Evolutionary conservation across 805 yeast genomes (phyloP).

Genomic region (Zygoascus flipseniorum): DNA sequence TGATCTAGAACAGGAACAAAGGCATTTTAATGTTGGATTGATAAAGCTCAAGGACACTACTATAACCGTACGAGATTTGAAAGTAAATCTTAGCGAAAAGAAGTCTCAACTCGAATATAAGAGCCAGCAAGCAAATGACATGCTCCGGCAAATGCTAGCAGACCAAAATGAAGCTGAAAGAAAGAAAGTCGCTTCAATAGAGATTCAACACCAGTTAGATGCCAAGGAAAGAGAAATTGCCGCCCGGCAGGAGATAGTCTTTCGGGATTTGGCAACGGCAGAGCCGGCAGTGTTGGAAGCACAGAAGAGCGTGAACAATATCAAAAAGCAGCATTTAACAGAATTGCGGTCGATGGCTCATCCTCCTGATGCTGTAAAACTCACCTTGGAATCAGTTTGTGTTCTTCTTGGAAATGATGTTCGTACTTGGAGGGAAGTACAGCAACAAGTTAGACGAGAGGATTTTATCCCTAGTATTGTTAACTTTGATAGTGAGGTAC

Average conservation of each 20-base stretch:
- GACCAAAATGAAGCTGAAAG: constrained; percentile 92
- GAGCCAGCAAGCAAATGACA: constrained; percentile 58
- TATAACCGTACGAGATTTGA: constrained; percentile 55
- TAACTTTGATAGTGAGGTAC: constrained; percentile 53
- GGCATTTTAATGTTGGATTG: constrained; percentile 65
- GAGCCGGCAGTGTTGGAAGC: constrained; percentile 85
- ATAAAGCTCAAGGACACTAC: constrained; percentile 72
- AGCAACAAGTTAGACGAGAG: constrained; percentile 68
- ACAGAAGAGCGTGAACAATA: constrained; percentile 80
- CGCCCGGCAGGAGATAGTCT: constrained; percentile 44
- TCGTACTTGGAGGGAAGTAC: constrained; percentile 72
- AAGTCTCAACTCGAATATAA: constrained; percentile 42
- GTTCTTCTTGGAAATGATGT: constrained; percentile 65
- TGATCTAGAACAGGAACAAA: constrained; percentile 54
- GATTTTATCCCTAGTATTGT: constrained; percentile 83
- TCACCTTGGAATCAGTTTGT: constrained; percentile 84
- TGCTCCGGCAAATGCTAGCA: constrained; percentile 64
- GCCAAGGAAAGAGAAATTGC: constrained; percentile 57
- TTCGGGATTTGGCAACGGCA: constrained; percentile 59
- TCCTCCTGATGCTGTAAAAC: constrained; percentile 82
- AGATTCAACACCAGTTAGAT: constrained; percentile 60
- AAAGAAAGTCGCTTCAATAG: constrained; percentile 75
- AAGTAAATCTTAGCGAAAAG: constrained; percentile 45
- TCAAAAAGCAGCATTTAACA: constrained; percentile 84
- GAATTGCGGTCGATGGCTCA: constrained; percentile 83